Evolutionary conservation across 2,329 filamentous ascomycete genomes (phyloP), one percentile per base, ranked within the genome.

Genomic region (Pseudocercospora eumusae): DNA sequence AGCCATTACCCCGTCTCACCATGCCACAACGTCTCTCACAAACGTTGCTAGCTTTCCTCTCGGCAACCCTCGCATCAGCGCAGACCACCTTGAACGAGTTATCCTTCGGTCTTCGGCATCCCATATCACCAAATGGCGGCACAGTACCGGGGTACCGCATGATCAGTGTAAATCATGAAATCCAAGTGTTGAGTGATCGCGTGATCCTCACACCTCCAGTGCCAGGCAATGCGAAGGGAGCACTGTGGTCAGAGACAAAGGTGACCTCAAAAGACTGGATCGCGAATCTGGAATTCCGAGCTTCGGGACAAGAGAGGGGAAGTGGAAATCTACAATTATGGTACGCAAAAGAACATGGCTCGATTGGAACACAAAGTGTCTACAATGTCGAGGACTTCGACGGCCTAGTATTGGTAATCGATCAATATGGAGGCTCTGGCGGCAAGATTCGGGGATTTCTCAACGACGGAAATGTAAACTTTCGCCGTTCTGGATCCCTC

Each of bases 311-410:
- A 66, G 95, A 98, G 74, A 83, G 91, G 69, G 92, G 88, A 56
- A 87, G 88, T 61, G 95, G 95, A 54, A 97, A 96, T 78, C 81
- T 99, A 69, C 93, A 98, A 77, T 83, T 99, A 71, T 99, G 95
- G 95, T 91, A 96, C 73, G 88, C 86, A 57, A 87, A 86, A 69
- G 84, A 90, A 63, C 79, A 85, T 68, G 78, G 82, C 63, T 80
- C 82, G 28, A 81, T 96, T 59, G 88, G 87, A 59, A 84, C 87
- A 23, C 84, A 86, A 66, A 96, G 91, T 76, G 86, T 96, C 69
- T 96, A 97, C 78, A 95, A 90, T 0, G 88, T 89, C 9, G 86
- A 86, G 58, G 86, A 85, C 69, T 99, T 96, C 71, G 93, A 98
- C 70, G 95, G 95, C n/a, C 80, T 99, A 68, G 93, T 86, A 33